A percentile compares a stretch with the other conserved stretches of the same genome.
phyloP scores from a whole-genome alignment of 495 filamentous ascomycete species.

The Rostrohypoxylon terebratum region DNA sequence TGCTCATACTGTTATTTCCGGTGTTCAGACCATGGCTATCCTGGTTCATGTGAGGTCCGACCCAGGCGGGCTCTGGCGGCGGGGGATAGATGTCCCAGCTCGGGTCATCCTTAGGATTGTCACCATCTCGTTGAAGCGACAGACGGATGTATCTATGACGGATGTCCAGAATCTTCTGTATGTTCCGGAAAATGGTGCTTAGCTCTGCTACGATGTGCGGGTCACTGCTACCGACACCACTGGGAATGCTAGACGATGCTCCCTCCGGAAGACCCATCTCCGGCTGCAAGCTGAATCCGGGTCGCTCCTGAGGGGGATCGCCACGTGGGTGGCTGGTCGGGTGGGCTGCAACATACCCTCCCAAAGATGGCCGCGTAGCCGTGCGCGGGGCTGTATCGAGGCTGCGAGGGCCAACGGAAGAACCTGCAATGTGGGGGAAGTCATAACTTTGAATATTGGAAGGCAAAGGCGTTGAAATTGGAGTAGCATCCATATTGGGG shows the following conservation, averaged over 20 bases:
- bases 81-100: conserved; percentile 91
- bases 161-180: conserved; percentile 84
- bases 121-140: conserved; percentile 81
- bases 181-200: conserved; percentile 84
- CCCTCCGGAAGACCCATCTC: conserved; percentile 42
- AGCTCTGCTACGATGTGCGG: conserved; percentile 83
- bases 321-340: conserved; percentile 21
- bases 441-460: conserved; percentile 43
- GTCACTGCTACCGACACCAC: conserved; percentile 66
- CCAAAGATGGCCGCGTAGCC: conserved; percentile 48
- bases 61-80: conserved; percentile 91
- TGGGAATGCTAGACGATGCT: conserved; percentile 39
- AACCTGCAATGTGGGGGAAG: conserved; percentile 47
- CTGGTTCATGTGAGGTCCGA: conserved; percentile 66
- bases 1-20: conserved; percentile 64
- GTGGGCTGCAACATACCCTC: conserved; percentile 32
- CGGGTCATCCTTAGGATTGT: conserved; percentile 88
- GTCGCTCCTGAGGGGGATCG: conserved; percentile 41
- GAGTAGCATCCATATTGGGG: conserved; percentile 18
- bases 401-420: conserved; percentile 30
- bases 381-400: conserved; percentile 48
- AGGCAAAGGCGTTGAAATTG: conserved; percentile 31
- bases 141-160: conserved; percentile 88
- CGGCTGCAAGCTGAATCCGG: conserved; percentile 30
- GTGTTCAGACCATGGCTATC: conserved; percentile 55